Conservation (phyloP, 2,329 filamentous ascomycete genomes). For the Cladobotryum mycophilum region DNA sequence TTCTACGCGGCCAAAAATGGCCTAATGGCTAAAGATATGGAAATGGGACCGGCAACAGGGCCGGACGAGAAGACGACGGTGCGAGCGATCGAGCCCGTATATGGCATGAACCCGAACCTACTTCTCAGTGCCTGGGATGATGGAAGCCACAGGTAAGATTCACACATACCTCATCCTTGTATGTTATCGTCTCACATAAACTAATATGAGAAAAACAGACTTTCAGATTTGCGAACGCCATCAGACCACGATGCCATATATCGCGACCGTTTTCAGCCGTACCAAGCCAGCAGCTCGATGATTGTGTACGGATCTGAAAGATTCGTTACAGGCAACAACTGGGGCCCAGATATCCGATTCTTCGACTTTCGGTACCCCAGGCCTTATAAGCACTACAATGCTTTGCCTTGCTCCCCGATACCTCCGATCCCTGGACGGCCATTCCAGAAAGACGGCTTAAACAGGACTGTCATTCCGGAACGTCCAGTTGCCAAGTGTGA, state of each 20-base stretch:
- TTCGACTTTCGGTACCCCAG: slow-evolving; percentile 50
- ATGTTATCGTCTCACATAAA: not conserved
- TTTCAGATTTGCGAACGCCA: slow-evolving; percentile 45
- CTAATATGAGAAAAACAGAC: slow-evolving; percentile 20
- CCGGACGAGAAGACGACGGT: slow-evolving; percentile 33
- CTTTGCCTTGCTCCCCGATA: slow-evolving; percentile 36
- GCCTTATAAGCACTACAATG: slow-evolving; percentile 42
- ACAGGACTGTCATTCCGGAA: slow-evolving; percentile 21
- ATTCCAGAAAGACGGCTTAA: not conserved
- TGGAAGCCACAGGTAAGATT: slow-evolving; percentile 37
- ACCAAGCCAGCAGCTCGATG: slow-evolving; percentile 39
- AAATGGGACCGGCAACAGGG: not conserved
- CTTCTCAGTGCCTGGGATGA: slow-evolving; percentile 49
- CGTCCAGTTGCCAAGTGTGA: slow-evolving; percentile 33
- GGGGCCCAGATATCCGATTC: slow-evolving; percentile 38
- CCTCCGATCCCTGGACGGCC: slow-evolving; percentile 2
- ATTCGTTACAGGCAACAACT: slow-evolving; percentile 44
- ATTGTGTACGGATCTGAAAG: slow-evolving; percentile 44
- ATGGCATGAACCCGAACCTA: slow-evolving; percentile 32
- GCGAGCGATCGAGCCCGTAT: slow-evolving; percentile 41
- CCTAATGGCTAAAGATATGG: not conserved
- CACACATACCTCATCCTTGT: not conserved
- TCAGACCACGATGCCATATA: slow-evolving; percentile 42
- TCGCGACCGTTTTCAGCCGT: slow-evolving; percentile 46
- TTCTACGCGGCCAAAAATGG: slow-evolving; percentile 28